Conservation (phyloP, 441 rosid species). For the Syzygium malaccense region DNA sequence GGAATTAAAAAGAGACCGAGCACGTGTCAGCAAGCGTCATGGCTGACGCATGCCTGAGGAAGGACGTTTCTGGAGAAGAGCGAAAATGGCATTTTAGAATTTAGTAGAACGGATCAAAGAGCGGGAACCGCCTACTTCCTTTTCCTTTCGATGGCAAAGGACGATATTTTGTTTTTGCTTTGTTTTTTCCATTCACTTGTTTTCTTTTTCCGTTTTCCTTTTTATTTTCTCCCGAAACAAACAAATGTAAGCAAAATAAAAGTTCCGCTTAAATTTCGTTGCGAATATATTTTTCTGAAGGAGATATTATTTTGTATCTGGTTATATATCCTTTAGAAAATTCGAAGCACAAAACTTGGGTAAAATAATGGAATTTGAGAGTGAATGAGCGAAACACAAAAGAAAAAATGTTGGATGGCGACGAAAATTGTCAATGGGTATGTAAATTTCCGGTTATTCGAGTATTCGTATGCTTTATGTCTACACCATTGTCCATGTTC, state of each 20-base stretch:
- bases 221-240: background rate
- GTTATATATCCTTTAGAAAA: background rate
- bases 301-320: too few relatives aligned
- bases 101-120: background rate
- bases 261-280: background rate
- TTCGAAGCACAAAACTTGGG: fast-evolving
- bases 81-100: background rate
- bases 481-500: background rate
- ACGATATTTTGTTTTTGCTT: background rate
- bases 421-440: background rate
- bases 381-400: background rate
- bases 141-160: background rate
- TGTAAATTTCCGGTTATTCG: background rate
- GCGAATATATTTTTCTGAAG: background rate
- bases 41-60: background rate
- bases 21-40: background rate
- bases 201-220: background rate
- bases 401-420: background rate
- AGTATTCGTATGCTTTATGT: background rate
- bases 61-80: background rate
- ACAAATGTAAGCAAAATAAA: background rate
- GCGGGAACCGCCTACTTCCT: background rate
- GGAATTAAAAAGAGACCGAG: too few relatives aligned
- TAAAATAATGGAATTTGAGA: background rate
- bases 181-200: background rate